Evolutionary conservation across 805 yeast species (phyloP).

Genomic region (Tetrapisispora taiwanensis): DNA sequence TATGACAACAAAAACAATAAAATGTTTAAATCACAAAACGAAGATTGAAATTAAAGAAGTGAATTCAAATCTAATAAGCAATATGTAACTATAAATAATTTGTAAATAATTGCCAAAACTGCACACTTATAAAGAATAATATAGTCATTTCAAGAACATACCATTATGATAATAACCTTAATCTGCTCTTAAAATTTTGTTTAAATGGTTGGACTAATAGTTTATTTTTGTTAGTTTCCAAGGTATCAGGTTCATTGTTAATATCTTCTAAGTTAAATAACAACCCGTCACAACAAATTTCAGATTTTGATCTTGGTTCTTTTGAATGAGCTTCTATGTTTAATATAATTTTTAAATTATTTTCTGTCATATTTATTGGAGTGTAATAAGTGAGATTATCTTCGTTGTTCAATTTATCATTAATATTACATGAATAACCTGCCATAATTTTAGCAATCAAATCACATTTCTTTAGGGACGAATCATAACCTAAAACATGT

Average conservation of each 20-base stretch:
- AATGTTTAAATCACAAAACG: not conserved
- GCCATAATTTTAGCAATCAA: constrained; percentile 15
- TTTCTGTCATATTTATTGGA: constrained; percentile 4
- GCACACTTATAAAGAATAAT: not conserved
- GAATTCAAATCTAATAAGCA: not conserved
- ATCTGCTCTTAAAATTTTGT: not conserved
- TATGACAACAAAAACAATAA: constrained; percentile 1
- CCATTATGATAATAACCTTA: not conserved
- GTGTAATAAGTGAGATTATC: constrained; percentile 10
- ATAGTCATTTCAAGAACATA: too few species aligned
- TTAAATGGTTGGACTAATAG: not conserved
- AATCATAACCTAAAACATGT: constrained; percentile 19
- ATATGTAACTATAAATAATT: not conserved
- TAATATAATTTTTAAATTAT: constrained; percentile 12
- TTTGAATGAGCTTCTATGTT: not conserved
- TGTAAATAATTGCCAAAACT: not conserved
- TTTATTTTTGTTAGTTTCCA: not conserved
- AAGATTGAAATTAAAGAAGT: too few species aligned
- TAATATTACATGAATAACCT: constrained; percentile 18
- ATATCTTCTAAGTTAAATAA: constrained; percentile 16
- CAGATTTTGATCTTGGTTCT: constrained; percentile 9
- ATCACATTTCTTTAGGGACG: constrained; percentile 6
- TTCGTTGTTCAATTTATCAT: constrained; percentile 7
- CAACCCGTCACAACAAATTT: constrained; percentile 26
- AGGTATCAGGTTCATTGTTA: not conserved